A percentile compares a stretch with the other conserved stretches of the same genome.
phyloP scores from a whole-genome alignment of 1,284 basidiomycete species.

The Volvariella surrecta region DNA sequence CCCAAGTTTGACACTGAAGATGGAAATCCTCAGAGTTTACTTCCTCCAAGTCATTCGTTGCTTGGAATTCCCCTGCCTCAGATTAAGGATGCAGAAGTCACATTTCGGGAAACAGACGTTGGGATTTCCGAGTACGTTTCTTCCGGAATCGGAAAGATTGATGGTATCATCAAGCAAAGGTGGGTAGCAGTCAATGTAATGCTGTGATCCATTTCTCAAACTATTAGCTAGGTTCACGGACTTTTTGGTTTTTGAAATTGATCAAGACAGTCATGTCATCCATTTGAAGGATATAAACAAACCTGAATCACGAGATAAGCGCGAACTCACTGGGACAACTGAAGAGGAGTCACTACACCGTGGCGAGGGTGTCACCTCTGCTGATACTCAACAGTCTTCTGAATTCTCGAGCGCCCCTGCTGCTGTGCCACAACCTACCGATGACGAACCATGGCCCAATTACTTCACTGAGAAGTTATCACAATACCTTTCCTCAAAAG shows the following conservation, averaged over 20 bases:
- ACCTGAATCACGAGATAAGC: conserved; percentile 44
- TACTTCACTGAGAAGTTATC: conserved; percentile 47
- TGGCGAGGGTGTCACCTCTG: conserved; percentile 14
- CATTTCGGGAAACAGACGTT: conserved; percentile 76
- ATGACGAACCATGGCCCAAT: conserved; percentile 54
- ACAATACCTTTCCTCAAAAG: conserved; percentile 54
- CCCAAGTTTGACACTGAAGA: conserved; percentile 33
- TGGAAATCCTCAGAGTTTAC: conserved; percentile 23
- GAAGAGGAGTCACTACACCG: conserved; percentile 8
- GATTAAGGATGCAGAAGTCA: conserved; percentile 37
- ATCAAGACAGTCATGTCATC: conserved; percentile 69
- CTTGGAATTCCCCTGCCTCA: conserved; percentile 48
- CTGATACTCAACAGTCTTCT: conserved; percentile 6
- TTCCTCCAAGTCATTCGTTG: conserved; percentile 67
- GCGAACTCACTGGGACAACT: conserved; percentile 11
- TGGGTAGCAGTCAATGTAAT: conserved; percentile 22
- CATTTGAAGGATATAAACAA: conserved; percentile 71
- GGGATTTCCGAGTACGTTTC: conserved; percentile 88
- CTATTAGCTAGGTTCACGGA: conserved; percentile 73
- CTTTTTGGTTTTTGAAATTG: conserved; percentile 88
- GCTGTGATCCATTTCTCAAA: conserved; percentile 2
- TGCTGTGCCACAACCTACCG: conserved; percentile 7
- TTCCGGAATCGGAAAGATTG: conserved; percentile 60
- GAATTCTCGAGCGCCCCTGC: conserved; percentile 2
- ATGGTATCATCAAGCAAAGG: conserved; percentile 95